A percentile compares a stretch with the other conserved stretches of the same genome.
phyloP scores from a whole-genome alignment of 192 early-diverging fungal genomes.

The Coemansia erecta region DNA sequence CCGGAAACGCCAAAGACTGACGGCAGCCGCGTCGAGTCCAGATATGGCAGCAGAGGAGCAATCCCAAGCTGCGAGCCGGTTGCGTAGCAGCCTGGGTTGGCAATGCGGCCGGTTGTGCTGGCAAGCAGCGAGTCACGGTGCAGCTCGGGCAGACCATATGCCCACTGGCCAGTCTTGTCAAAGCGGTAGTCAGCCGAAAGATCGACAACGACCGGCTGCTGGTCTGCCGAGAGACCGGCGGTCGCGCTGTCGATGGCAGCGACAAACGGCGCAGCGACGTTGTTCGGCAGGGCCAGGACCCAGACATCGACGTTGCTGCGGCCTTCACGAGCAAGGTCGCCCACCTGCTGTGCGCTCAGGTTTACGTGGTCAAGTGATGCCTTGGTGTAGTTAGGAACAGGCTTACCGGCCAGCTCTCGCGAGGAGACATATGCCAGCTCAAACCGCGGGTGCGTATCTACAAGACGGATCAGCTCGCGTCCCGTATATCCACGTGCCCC shows the following conservation, averaged over 20 bases:
- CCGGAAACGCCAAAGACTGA: slow-evolving; percentile 95
- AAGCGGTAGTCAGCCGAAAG: slow-evolving; percentile 95
- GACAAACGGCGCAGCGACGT: slow-evolving; percentile 92
- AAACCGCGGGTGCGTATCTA: slow-evolving; percentile 82
- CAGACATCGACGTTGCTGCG: slow-evolving; percentile 82
- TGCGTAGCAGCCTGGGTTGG: slow-evolving; percentile 99
- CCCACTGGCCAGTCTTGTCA: slow-evolving; percentile 67
- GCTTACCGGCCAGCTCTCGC: slow-evolving; percentile 89
- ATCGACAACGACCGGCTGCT: slow-evolving; percentile 74
- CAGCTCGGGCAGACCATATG: slow-evolving; percentile 86
- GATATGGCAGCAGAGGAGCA: slow-evolving; percentile 74
- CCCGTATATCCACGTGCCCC: slow-evolving; percentile 98
- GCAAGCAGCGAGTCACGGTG: slow-evolving; percentile 61
- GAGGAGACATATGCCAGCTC: slow-evolving; percentile 90
- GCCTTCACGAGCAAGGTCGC: slow-evolving; percentile 53
- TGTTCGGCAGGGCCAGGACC: slow-evolving; percentile 97
- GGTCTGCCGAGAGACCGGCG: slow-evolving; percentile 51
- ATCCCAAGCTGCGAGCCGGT: slow-evolving; percentile 92
- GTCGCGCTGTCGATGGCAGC: slow-evolving; percentile 60
- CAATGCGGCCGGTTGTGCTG: slow-evolving; percentile 63
- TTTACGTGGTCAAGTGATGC: slow-evolving; percentile 67
- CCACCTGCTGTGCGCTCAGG: slow-evolving; percentile 70
- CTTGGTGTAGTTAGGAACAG: slow-evolving; percentile 75
- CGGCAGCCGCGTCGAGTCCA: slow-evolving; percentile 57
- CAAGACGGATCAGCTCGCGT: slow-evolving; percentile 86